Base-by-base conservation (phyloP, 805 yeast genomes). In the Naumovozyma castellii region DNA sequence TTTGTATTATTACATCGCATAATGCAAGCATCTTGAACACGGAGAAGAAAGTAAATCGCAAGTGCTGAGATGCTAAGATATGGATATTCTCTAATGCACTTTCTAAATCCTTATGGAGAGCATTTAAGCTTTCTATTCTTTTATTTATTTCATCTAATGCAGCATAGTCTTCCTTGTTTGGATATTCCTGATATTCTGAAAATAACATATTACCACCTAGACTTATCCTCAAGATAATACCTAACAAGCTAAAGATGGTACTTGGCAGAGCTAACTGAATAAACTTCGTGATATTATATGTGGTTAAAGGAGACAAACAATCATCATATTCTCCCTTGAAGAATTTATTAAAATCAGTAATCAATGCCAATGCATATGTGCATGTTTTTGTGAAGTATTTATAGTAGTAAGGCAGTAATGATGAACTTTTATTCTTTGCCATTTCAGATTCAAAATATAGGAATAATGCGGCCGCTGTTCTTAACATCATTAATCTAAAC, bases 41-140 rank as follows among this genome's bases (percentile, higher is more conserved):
- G 3, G 64, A 56, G 42, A 53, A 59, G 34, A 55, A 59, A 5
- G 56, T 50, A 35, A 56, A 53, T 37, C 64, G 47, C 14, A 59
- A 38, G 35, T 54, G 43, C 35, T 49, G 45, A 1, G 61, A 54
- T 13, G 61, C 48, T 14, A 48, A 43, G 5, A 39, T 38, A 37
- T 54, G 50, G 15, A 54, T 41, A n/a, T 43, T 41, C 32, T 56
- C 57, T 13, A 59, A 33, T 4, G 49, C 46, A 19, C 33, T 35
- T 44, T 56, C 61, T 18, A 59, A 42, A 13, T 48, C 53, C 19
- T 44, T 44, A 36, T 53, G 54, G 12, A 59, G 38, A 3, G 46
- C 41, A 13, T 47, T 51, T 14, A 57, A 31, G 12, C 39, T 34
- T 22, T 53, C 59, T 38, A 54, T 40, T 39, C 48, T 54, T 12